Evolutionary conservation across 495 filamentous ascomycete genomes (phyloP), one percentile per base, ranked within the genome.

Genomic region (Talaromyces ruber): DNA sequence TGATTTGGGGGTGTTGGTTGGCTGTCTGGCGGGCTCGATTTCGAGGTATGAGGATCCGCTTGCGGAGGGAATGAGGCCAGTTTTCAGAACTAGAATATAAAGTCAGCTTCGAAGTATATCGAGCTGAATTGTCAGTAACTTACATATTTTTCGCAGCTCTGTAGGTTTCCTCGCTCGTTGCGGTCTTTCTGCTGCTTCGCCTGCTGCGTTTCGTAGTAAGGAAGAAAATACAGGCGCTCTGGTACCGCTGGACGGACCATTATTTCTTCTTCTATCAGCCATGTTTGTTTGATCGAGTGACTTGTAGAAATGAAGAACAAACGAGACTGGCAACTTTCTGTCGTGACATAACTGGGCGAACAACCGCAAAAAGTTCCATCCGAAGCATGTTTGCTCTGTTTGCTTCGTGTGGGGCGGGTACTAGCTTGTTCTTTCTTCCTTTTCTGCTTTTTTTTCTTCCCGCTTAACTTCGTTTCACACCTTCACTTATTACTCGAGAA

Each of bases 21-120:
- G 73, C 47, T 81, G 71, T 34, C 82, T 67, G 3, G 85, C 81
- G 32, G 80, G 79, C 72, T 88, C 85, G 61, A 96, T 84, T 79
- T 98, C 94, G 62, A 97, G 81, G 70, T 97, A 98, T 58, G 95
- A 89, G 29, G 93, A 97, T 55, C 94, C 94, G 24, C 91, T 91
- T 7, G 95, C 94, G 2, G 94, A 95, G 11, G 95, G 94, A 3
- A 92, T 92, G 24, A 98, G 82, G 52, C 90, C 90, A 11, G 94
- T 98, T 74, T 94, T 91, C 30, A 98, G 79, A 66, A 92, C 93
- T 98, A 59, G 1, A 6, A 53, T 39, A 56, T 24, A 51, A 59
- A 34, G 63, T 59, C 58, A 65, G 25, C 18, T 58, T 22, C 21
- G 18, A 47, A 21, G 0, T 21, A 4, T n/a, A 18, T 2, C 1